A percentile compares a stretch with the other conserved stretches of the same genome.
These are phyloP conservation scores for Hammondia hammondi DNA, from an alignment of 169 alveolate genomes.

Conservation along the genomic window DNA sequence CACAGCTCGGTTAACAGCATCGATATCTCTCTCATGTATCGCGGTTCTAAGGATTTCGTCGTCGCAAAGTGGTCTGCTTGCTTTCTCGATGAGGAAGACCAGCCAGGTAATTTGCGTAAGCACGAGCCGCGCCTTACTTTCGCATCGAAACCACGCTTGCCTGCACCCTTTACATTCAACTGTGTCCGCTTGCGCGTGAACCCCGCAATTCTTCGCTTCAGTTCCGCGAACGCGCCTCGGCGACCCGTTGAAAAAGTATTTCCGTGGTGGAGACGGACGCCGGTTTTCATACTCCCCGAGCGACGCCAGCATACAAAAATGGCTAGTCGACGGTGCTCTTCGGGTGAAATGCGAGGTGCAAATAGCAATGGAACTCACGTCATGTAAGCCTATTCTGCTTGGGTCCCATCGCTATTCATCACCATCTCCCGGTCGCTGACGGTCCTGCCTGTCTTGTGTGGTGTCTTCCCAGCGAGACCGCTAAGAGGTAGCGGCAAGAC, in stretches of 20 bases:
- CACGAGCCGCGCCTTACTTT: background rate
- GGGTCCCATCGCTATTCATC: too few relatives aligned
- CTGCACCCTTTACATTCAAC: too few relatives aligned
- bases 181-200: background rate
- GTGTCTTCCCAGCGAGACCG: constrained; percentile 3
- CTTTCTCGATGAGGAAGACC: constrained; percentile 60
- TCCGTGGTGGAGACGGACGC: constrained; percentile 68
- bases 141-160: background rate
- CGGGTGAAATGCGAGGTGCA: constrained; percentile 42
- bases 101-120: constrained; percentile 10
- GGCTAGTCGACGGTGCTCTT: constrained; percentile 66
- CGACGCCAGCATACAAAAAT: constrained; percentile 49
- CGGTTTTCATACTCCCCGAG: constrained; percentile 66
- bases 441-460: background rate
- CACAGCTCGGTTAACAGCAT: constrained; percentile 63
- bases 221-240: constrained; percentile 69
- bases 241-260: constrained; percentile 64
- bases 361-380: constrained; percentile 17
- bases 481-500: background rate
- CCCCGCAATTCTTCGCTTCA: background rate
- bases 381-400: background rate
- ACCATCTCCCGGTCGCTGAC: too few relatives aligned
- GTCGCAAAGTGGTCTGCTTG: constrained; percentile 70
- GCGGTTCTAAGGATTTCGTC: constrained; percentile 59
- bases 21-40: constrained; percentile 63